Percentiles rank a stretch among this genome's conserved stretches.
These are phyloP conservation scores for Scheffersomyces amazonensis DNA, from an alignment of 805 yeast species.

Conservation along the genomic window DNA sequence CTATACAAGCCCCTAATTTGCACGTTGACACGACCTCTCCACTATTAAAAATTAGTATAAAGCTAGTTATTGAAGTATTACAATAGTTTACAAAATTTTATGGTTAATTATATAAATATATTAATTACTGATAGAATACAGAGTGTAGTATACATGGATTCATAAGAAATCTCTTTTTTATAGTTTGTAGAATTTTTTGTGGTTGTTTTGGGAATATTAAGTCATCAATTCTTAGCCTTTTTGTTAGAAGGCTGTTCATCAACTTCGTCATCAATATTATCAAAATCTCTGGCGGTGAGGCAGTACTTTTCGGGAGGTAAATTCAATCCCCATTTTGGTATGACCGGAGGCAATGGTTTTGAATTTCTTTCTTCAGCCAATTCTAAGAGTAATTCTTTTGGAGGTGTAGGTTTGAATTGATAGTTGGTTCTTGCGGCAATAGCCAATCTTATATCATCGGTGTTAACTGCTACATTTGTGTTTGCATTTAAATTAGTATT, in stretches of 20 bases:
- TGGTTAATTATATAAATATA: too few relatives aligned
- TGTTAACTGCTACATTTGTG: conserved; percentile 56
- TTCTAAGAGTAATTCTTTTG: conserved; percentile 86
- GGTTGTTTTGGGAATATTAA: too few relatives aligned
- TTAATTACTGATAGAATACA: too few relatives aligned
- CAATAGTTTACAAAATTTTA: too few relatives aligned
- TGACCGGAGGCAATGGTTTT: conserved; percentile 85
- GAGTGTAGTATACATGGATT: too few relatives aligned
- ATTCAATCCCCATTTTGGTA: conserved; percentile 88
- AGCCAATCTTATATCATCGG: conserved; percentile 90
- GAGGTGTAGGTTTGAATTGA: conserved; percentile 92
- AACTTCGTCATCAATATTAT: conserved; percentile 25
- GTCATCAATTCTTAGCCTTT: conserved; percentile 1
- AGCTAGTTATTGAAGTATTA: too few relatives aligned
- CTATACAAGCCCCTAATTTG: too few relatives aligned
- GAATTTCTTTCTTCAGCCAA: conserved; percentile 90
- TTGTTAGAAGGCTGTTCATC: conserved; percentile 12
- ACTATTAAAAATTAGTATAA: too few relatives aligned
- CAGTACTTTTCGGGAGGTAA: conserved; percentile 98
- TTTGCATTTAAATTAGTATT: conserved; percentile 27
- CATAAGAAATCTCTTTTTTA: too few relatives aligned
- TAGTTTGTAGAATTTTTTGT: too few relatives aligned
- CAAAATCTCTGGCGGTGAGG: conserved; percentile 80
- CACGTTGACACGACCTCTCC: too few relatives aligned
- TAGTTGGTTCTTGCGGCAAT: conserved; percentile 93